Percentiles rank a stretch among this genome's conserved stretches.
These are phyloP conservation scores for Neurospora sp. DNA, from an alignment of 495 filamentous ascomycete genomes.

Conservation along the genomic window DNA sequence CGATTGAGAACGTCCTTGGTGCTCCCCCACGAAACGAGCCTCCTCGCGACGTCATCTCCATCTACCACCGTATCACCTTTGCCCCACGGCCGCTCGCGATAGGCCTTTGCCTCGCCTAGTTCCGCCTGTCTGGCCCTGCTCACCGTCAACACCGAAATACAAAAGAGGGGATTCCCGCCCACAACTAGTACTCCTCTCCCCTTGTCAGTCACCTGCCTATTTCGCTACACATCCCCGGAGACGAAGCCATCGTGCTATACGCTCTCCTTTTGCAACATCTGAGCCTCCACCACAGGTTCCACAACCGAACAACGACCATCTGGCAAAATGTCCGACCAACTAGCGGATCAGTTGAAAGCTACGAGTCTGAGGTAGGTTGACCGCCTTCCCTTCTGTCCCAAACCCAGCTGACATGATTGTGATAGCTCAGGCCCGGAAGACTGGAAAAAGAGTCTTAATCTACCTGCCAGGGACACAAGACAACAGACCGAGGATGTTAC, in stretches of 20 bases:
- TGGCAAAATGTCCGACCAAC: conserved; percentile 35
- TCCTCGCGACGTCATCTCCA: not conserved
- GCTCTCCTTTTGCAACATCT: not conserved
- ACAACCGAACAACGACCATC: not conserved
- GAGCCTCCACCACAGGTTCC: not conserved
- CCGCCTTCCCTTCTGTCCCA: not conserved
- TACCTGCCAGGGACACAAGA: conserved; percentile 73
- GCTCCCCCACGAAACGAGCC: not conserved
- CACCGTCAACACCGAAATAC: not conserved
- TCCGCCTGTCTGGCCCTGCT: not conserved
- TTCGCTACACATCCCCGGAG: not conserved
- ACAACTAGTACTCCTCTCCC: not conserved
- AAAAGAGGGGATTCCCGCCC: not conserved
- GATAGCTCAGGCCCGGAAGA: conserved; percentile 49
- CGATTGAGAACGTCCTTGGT: not conserved
- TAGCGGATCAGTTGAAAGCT: conserved; percentile 61
- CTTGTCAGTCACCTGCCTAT: not conserved
- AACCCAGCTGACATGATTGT: conserved; percentile 21
- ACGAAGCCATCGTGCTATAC: not conserved
- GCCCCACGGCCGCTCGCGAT: not conserved
- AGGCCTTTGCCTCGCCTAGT: not conserved
- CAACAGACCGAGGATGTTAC: conserved; percentile 99
- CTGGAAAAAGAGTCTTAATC: conserved; percentile 71
- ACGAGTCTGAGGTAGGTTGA: conserved; percentile 57
- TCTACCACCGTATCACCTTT: not conserved